These are phyloP conservation scores for Corchorus olitorius DNA, from an alignment of 345 rosid genomes.

Conservation along the genomic window DNA sequence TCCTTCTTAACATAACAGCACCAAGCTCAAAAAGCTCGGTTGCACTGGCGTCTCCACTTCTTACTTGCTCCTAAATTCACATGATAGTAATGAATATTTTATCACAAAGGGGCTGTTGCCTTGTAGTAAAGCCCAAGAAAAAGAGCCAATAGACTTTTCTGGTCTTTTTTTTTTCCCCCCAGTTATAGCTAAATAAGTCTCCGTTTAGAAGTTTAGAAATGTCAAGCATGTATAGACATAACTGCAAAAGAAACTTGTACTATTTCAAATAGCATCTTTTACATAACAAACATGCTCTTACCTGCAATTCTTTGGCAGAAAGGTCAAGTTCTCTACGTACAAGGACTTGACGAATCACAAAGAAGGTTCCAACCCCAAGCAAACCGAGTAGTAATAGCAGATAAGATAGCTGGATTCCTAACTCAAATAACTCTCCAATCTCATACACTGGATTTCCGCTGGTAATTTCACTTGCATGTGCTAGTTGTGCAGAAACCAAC, in stretches of 20 bases:
- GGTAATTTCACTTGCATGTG: slow-evolving; percentile 56
- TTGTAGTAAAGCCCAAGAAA: background rate
- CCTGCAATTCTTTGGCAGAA: slow-evolving; percentile 96
- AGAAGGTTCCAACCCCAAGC: slow-evolving; percentile 88
- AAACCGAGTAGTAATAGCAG: slow-evolving; percentile 70
- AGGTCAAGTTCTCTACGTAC: slow-evolving; percentile 97
- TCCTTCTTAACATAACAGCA: slow-evolving; percentile 92
- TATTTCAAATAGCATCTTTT: background rate
- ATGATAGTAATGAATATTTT: background rate
- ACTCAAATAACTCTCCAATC: slow-evolving; percentile 77
- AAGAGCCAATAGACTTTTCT: background rate
- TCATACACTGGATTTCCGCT: slow-evolving; percentile 56
- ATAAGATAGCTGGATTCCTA: slow-evolving; percentile 92
- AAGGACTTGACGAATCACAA: slow-evolving; percentile 92
- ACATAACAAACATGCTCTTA: slow-evolving; percentile 13
- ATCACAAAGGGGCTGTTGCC: background rate
- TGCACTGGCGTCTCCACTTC: slow-evolving; percentile 99
- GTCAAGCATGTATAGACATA: background rate
- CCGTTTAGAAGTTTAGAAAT: background rate
- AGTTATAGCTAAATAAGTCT: background rate
- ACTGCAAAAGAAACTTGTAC: background rate
- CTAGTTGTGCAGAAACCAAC: slow-evolving; percentile 56
- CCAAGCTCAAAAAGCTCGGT: slow-evolving; percentile 94
- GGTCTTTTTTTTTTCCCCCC: background rate
- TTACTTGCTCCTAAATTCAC: slow-evolving; percentile 80